Evolutionary conservation across 495 filamentous ascomycete genomes (phyloP).

Genomic region (Pyrenopolyporus hunteri): DNA sequence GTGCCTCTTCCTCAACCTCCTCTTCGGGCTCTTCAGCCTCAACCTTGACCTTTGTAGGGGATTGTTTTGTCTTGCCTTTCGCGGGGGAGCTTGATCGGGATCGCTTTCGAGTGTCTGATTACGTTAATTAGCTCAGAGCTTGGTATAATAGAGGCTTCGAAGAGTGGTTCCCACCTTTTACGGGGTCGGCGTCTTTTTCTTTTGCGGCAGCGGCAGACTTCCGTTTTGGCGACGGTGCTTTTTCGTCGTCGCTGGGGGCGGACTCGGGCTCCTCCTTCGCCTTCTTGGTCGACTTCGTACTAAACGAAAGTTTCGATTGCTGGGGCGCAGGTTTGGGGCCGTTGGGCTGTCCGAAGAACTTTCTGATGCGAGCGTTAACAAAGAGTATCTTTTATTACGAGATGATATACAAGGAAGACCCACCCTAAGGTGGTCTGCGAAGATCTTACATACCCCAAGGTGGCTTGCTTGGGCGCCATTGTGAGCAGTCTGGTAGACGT

Average conservation of each 20-base stretch:
- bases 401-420: slow-evolving; percentile 47
- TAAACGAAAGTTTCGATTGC: slow-evolving; percentile 77
- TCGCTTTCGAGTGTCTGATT: slow-evolving; percentile 53
- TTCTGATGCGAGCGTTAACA: slow-evolving; percentile 51
- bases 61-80: slow-evolving; percentile 23
- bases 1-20: slow-evolving; percentile 56
- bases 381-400: neutral
- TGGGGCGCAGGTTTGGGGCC: slow-evolving; percentile 62
- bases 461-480: slow-evolving; percentile 78
- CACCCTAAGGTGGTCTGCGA: slow-evolving; percentile 84
- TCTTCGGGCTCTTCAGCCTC: slow-evolving; percentile 46
- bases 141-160: neutral
- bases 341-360: slow-evolving; percentile 70
- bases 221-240: slow-evolving; percentile 21
- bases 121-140: neutral
- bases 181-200: slow-evolving; percentile 39
- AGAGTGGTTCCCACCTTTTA: slow-evolving; percentile 40
- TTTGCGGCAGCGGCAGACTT: slow-evolving; percentile 39
- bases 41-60: slow-evolving; percentile 34
- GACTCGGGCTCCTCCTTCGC: slow-evolving; percentile 43
- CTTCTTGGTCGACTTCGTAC: slow-evolving; percentile 54
- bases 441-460: slow-evolving; percentile 88
- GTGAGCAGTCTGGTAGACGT: slow-evolving; percentile 38
- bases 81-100: slow-evolving; percentile 37
- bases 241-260: slow-evolving; percentile 16